These are phyloP conservation scores for Hordeum marinum DNA, from an alignment of 176 grass and related monocot species.

Conservation along the genomic window DNA sequence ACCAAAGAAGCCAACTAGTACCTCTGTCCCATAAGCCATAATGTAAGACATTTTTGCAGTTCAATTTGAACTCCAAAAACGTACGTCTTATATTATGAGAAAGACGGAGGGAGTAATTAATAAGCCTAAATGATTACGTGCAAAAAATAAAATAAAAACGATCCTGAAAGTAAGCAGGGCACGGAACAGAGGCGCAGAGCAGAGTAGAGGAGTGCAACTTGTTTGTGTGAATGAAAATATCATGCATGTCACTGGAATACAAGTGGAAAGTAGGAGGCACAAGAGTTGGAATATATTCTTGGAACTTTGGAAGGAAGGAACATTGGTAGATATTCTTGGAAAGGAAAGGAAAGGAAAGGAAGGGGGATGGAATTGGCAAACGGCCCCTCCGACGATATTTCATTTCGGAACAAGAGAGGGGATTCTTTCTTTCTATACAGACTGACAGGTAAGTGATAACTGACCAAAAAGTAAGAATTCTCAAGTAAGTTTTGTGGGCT, in stretches of 20 bases:
- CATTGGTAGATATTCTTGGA: constrained; percentile 29
- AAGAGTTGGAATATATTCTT: constrained; percentile 34
- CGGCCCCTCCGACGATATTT: neutral
- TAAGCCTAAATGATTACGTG: too few relatives aligned
- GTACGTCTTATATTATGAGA: too few relatives aligned
- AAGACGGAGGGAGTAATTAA: too few relatives aligned
- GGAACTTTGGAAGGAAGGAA: neutral
- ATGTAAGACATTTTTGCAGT: too few relatives aligned
- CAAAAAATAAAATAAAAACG: too few relatives aligned
- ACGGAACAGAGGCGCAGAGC: neutral
- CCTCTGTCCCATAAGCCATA: too few relatives aligned
- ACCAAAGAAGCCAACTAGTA: too few relatives aligned
- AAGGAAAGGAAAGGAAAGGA: too few relatives aligned
- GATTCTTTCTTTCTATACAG: neutral
- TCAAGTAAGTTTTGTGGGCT: neutral
- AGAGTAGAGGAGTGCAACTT: neutral
- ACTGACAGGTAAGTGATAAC: neutral
- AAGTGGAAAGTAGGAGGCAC: too few relatives aligned
- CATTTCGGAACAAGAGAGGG: constrained; percentile 6
- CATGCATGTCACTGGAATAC: constrained; percentile 28
- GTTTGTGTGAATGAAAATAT: neutral
- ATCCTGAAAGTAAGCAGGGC: too few relatives aligned
- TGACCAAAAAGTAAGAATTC: constrained; percentile 23
- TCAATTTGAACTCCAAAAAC: too few relatives aligned
- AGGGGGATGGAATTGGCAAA: constrained; percentile 15